These are phyloP conservation scores for Spinellus fusiger DNA, from an alignment of 192 early-diverging fungal species.

Conservation along the genomic window DNA sequence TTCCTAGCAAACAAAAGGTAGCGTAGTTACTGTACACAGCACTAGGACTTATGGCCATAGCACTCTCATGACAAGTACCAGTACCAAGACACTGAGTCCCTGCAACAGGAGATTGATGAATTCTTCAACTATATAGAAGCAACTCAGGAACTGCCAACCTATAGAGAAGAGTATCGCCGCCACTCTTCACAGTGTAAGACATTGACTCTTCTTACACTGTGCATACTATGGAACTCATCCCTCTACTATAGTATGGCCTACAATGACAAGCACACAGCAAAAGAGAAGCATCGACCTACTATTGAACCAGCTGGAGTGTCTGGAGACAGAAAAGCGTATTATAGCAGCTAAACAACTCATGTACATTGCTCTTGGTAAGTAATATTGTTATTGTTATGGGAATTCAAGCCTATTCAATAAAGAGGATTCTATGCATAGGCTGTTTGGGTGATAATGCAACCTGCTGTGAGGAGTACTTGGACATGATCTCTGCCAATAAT, in stretches of 20 bases:
- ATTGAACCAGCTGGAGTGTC: slow-evolving; percentile 53
- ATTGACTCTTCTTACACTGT: neutral
- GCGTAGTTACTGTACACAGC: neutral
- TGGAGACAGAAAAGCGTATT: slow-evolving; percentile 39
- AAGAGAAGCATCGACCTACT: slow-evolving; percentile 43
- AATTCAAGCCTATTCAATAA: slow-evolving; percentile 40
- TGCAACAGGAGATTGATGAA: slow-evolving; percentile 50
- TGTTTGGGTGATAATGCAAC: slow-evolving; percentile 1
- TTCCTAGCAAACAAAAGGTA: slow-evolving; percentile 48
- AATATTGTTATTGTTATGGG: neutral
- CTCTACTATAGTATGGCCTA: slow-evolving; percentile 36
- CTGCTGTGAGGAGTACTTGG: neutral
- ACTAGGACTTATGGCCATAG: neutral
- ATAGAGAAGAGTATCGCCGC: slow-evolving; percentile 35
- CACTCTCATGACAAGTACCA: slow-evolving; percentile 40
- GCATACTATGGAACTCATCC: neutral
- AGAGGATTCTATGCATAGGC: slow-evolving; percentile 41
- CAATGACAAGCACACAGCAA: slow-evolving; percentile 31
- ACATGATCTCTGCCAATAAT: slow-evolving; percentile 31
- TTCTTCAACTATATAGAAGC: slow-evolving; percentile 52
- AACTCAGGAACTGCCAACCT: slow-evolving; percentile 30
- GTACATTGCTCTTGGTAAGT: slow-evolving; percentile 63
- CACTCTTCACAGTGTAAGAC: slow-evolving; percentile 32
- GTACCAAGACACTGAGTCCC: slow-evolving; percentile 46
- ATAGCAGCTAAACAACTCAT: slow-evolving; percentile 50